Conservation (phyloP, 2,329 filamentous ascomycete genomes). For the Laburnicola sp. region DNA sequence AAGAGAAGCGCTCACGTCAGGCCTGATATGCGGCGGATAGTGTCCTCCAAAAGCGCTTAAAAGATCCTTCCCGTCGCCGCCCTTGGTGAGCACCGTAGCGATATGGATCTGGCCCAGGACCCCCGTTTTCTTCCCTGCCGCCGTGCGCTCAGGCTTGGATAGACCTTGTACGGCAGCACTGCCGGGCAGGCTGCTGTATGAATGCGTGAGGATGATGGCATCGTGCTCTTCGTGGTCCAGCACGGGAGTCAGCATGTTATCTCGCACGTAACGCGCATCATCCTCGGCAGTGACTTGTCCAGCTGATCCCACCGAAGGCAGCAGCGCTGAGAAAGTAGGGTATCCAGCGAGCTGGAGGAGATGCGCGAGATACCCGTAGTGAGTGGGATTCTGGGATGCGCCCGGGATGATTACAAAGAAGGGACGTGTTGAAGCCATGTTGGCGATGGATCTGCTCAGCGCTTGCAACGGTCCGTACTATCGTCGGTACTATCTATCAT, state of each 20-base stretch:
- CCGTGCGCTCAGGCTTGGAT: constrained; percentile 13
- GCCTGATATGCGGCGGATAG: constrained; percentile 20
- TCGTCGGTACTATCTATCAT: no score
- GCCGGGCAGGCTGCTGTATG: constrained; percentile 20
- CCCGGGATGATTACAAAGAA: constrained; percentile 41
- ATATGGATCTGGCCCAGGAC: constrained; percentile 24
- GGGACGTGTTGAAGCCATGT: constrained; percentile 9
- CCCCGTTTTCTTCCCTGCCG: constrained; percentile 17
- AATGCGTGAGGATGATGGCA: constrained; percentile 21
- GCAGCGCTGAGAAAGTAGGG: constrained; percentile 21
- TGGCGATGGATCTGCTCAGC: no score
- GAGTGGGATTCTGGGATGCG: constrained; percentile 35
- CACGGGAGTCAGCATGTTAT: constrained; percentile 18
- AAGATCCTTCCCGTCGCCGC: constrained; percentile 19
- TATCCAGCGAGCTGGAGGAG: constrained; percentile 31
- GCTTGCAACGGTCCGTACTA: no score
- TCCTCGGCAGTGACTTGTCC: constrained; percentile 15
- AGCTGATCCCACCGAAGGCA: constrained; percentile 25
- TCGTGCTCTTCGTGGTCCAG: constrained; percentile 22
- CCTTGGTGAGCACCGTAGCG: constrained; percentile 15
- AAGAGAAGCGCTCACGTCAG: constrained; percentile 17
- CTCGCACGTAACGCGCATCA: constrained; percentile 13
- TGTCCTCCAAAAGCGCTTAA: constrained; percentile 17
- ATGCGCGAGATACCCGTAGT: constrained; percentile 29
- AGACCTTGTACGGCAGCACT: constrained; percentile 19